Percentiles rank a stretch among this genome's conserved stretches.
Conservation (phyloP, 768 basidiomycete species). For the Leccinum ochraceum region DNA sequence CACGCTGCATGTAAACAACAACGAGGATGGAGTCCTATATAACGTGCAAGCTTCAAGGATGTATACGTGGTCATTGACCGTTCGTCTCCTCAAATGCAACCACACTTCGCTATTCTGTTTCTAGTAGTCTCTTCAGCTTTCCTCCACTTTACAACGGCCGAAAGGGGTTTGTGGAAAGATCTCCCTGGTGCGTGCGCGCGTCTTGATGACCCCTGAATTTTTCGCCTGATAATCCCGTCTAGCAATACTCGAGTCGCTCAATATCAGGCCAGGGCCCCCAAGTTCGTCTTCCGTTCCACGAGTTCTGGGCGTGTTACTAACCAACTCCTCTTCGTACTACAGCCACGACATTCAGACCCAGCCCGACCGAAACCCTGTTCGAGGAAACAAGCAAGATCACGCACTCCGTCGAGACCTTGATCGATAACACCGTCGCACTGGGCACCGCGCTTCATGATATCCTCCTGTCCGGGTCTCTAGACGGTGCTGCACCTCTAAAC, state of each 20-base stretch:
- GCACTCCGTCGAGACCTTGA: constrained; percentile 8
- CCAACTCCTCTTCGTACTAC: neutral
- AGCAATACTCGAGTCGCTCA: neutral
- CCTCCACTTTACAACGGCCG: neutral
- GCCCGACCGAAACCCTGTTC: neutral
- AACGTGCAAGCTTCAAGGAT: neutral
- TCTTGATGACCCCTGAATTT: neutral
- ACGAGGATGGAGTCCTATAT: constrained; percentile 4
- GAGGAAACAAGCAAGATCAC: constrained; percentile 4
- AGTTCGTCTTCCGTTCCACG: neutral
- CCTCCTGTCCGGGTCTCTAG: neutral
- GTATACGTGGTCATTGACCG: neutral
- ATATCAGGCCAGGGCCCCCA: too few species aligned
- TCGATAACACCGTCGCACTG: constrained; percentile 1
- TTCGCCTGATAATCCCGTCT: neutral
- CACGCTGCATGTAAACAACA: neutral
- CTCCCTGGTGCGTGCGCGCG: neutral
- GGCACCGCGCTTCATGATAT: neutral
- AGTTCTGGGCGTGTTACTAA: neutral
- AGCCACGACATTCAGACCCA: neutral
- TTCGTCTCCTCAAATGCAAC: constrained; percentile 6
- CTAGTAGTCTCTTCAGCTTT: neutral
- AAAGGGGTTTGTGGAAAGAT: neutral
- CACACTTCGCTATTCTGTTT: neutral
- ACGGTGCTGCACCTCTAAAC: neutral